These are phyloP conservation scores for Raphanus hybrid DNA, from an alignment of 441 rosid species.

Conservation along the genomic window DNA sequence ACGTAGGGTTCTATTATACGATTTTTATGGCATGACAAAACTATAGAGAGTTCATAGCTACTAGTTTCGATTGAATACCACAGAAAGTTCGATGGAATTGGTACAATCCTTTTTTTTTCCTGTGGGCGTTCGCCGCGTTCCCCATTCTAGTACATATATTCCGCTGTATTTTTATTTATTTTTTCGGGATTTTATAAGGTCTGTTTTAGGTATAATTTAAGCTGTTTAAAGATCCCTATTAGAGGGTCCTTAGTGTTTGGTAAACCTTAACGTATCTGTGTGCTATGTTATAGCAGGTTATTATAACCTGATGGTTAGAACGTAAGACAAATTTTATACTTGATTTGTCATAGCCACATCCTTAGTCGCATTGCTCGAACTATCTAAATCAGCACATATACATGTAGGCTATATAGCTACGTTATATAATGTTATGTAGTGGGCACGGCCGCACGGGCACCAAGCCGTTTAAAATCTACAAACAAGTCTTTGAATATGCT, in stretches of 20 bases:
- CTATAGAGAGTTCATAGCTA: constrained; percentile 29
- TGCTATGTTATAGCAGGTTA: constrained; percentile 18
- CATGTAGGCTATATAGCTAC: constrained; percentile 6
- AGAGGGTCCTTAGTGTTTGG: not conserved
- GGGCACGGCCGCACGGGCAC: not conserved
- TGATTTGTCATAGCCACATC: not conserved
- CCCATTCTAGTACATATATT: constrained; percentile 10
- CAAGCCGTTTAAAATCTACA: not conserved
- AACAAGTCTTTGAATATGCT: constrained; percentile 28
- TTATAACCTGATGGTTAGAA: not conserved
- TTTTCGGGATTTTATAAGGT: not conserved
- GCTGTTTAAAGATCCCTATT: not conserved
- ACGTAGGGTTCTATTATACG: constrained; percentile 27
- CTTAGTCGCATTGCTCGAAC: constrained; percentile 7
- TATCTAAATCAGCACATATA: not conserved
- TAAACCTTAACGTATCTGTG: constrained; percentile 15
- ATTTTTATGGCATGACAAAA: constrained; percentile 29
- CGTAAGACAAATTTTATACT: not conserved
- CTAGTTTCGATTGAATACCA: constrained; percentile 33
- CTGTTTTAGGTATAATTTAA: not conserved
- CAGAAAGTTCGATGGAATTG: constrained; percentile 27
- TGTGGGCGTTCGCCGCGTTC: constrained; percentile 38
- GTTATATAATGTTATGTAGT: not conserved
- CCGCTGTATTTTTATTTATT: not conserved
- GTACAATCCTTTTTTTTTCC: constrained; percentile 21